Evolutionary conservation across 73 alveolate genomes (phyloP), one percentile per base, ranked within the genome.

Genomic region (Paramecium pentaurelia): DNA sequence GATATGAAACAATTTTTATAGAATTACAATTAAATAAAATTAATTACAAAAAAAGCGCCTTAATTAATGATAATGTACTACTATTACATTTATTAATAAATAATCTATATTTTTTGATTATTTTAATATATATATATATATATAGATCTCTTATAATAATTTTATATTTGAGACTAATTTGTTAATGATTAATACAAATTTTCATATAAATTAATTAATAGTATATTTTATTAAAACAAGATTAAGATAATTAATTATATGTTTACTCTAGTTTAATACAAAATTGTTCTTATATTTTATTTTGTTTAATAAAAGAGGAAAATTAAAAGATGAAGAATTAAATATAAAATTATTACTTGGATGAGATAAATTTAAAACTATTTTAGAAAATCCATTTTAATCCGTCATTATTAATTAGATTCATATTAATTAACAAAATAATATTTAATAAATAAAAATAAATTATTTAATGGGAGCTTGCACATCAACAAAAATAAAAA

Each of bases 401-500:
- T 40, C 49, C 49, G 49, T 40, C 49, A 40, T 40, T 40, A 40
- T 40, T 40, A 40, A 40, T 40, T 40, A 5, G n/a, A 40, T 40
- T 40, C 60, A 49, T 49, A 49, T 49, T 49, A 18, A 18, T 18
- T 54, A 18, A 18, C 2, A 18, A 7, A 54, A 18, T 54, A 14
- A 64, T 32, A 64, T 64, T 28, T 32, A 32, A 64, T 64, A 8
- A 64, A 64, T 64, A 75, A 36, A n/a, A 30, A 75, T 36, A 71
- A 60, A 16, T 71, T 12, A 75, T 16, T 38, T 30, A 71, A 80
- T 80, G 91, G 91, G 91, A 32, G 91, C 77, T 49, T 80, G 91
- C 18, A 49, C 77, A 40, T 73, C 87, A 20, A 44, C 91, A 32
- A 80, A 80, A 47, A 5, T 8, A 25, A 80, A 25, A 47, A 80